Conservation (phyloP, 1,284 basidiomycete genomes). For the Cerrena zonata region DNA sequence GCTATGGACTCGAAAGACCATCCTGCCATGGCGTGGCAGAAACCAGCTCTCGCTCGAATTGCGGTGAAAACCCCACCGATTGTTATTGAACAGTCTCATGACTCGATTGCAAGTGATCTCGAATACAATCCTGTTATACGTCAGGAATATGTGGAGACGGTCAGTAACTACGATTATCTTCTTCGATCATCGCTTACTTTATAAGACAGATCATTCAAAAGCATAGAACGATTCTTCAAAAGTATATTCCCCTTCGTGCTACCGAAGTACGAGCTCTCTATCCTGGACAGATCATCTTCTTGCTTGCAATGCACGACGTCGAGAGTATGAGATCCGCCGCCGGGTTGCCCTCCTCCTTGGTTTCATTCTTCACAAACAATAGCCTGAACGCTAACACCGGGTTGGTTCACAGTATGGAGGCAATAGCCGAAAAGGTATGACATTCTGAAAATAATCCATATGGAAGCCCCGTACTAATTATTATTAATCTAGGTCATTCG, state of each 20-base stretch:
- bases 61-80: slow-evolving; percentile 84
- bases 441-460: neutral
- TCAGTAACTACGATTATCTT: slow-evolving; percentile 31
- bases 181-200: neutral
- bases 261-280: slow-evolving; percentile 75
- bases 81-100: slow-evolving; percentile 77
- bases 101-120: slow-evolving; percentile 83
- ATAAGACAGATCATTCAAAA: slow-evolving; percentile 53
- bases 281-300: slow-evolving; percentile 81
- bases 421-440: slow-evolving; percentile 74
- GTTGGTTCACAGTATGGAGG: slow-evolving; percentile 74
- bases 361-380: slow-evolving; percentile 86
- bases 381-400: slow-evolving; percentile 71
- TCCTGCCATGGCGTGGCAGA: slow-evolving; percentile 69
- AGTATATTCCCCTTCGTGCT: slow-evolving; percentile 64
- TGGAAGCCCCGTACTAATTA: neutral
- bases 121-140: slow-evolving; percentile 91
- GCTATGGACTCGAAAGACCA: slow-evolving; percentile 41
- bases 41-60: slow-evolving; percentile 74
- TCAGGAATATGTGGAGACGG: slow-evolving; percentile 79
- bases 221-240: slow-evolving; percentile 61
- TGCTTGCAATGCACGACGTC: slow-evolving; percentile 83
- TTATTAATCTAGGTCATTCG: slow-evolving; percentile 55
- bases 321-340: slow-evolving; percentile 82
- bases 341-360: slow-evolving; percentile 77